Evolutionary conservation across 164 flowering plant genomes (phyloP), one percentile per base, ranked within the genome.

Genomic region (Tinospora cordifolia): DNA sequence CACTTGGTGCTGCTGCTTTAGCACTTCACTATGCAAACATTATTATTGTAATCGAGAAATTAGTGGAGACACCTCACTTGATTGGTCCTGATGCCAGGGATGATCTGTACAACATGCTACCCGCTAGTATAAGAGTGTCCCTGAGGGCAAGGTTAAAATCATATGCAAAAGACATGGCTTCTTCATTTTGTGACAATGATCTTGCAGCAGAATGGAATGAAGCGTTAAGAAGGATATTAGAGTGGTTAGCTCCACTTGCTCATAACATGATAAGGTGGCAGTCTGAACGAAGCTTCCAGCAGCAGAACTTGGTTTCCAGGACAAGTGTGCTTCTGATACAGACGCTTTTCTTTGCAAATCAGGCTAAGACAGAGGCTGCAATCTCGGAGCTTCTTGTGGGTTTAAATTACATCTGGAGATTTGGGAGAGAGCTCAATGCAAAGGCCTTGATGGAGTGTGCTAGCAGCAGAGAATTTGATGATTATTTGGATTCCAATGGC

Each of bases 181-280:
- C 85, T 15, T 71, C 83, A 0, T 70, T 69, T 71, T 85, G 74
- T 75, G 93, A 90, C 75, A 59, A 87, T 10, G 81, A 1, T 69
- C 96, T 92, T 69, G 98, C 91, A 8, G 83, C 76, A 41, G 96
- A 92, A 72, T 92, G 96, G 94, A 87, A 51, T 36, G 84, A 80
- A 47, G 98, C 96, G 34, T 81, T 92, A 80, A 58, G 81, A 8
- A 74, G 75, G 38, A 88, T 86, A 72, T 72, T 92, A 51, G 92
- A 88, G 58, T 92, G 96, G 98, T 69, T 92, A 54, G 86, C 88
- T 9, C 97, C 97, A 21, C 88, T 92, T 65, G 97, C 97, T 69
- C 93, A 92, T 73, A 85, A 85, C 80, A 92, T 86, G 87, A 86
- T 90, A 65, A 85, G 87, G 75, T 92, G 98, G 98, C 98, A 92